Evolutionary conservation across 202 grass and related monocot genomes (phyloP).

Genomic region (Zoysia matrella): DNA sequence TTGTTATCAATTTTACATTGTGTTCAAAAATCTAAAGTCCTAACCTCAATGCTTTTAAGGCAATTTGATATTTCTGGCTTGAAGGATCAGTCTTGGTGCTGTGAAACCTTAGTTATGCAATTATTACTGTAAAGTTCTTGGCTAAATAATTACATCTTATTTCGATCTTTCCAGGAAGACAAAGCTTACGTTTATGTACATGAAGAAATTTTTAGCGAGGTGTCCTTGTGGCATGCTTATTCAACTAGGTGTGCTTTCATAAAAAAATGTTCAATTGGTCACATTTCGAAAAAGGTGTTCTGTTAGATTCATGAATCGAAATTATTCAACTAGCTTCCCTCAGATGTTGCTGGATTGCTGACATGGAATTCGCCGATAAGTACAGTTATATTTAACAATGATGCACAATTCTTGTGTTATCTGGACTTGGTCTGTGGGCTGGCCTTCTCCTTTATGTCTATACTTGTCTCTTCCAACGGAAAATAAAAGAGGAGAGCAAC

Average conservation of each 20-base stretch:
- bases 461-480: conserved; percentile 12
- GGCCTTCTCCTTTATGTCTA: conserved; percentile 34
- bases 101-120: neutral
- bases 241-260: conserved; percentile 10
- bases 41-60: too few relatives aligned
- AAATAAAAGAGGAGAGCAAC: neutral
- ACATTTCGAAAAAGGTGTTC: neutral
- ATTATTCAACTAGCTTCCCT: conserved; percentile 12
- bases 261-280: neutral
- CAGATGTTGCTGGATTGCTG: conserved; percentile 37
- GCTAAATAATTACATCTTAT: conserved; percentile 29
- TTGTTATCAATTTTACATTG: too few relatives aligned
- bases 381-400: conserved; percentile 27
- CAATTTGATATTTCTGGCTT: too few relatives aligned
- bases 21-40: too few relatives aligned
- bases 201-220: neutral
- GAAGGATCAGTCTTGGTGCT: neutral
- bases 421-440: conserved; percentile 40
- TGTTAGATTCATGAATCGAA: neutral
- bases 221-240: neutral
- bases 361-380: conserved; percentile 24
- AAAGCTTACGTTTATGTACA: conserved; percentile 17
- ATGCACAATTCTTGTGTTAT: neutral
- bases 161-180: conserved; percentile 8
- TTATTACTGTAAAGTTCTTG: conserved; percentile 18